These are phyloP conservation scores for Kwoniella sp. DNA, from an alignment of 768 basidiomycete genomes.

Conservation along the genomic window DNA sequence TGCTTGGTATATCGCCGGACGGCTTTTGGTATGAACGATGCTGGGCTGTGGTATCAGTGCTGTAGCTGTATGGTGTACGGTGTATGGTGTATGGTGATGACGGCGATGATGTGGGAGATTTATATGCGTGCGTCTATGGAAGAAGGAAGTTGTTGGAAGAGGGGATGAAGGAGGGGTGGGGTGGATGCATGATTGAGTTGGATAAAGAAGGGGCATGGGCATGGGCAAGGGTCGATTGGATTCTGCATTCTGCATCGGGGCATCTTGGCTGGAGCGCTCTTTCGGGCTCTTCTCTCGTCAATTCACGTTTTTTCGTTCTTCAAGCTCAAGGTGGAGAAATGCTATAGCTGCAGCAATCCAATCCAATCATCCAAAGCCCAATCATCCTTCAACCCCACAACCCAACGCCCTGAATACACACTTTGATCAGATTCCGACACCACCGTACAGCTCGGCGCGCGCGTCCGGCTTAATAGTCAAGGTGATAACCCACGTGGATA, in stretches of 20 bases:
- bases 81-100: slow-evolving; percentile 7
- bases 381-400: slow-evolving; percentile 1
- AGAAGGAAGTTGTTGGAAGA: neutral
- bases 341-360: neutral
- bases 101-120: neutral
- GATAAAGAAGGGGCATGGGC: neutral
- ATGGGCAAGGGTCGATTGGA: neutral
- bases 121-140: slow-evolving; percentile 12
- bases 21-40: neutral
- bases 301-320: slow-evolving; percentile 2
- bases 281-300: slow-evolving; percentile 1
- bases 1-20: neutral
- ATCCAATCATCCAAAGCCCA: neutral
- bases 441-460: neutral
- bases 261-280: neutral
- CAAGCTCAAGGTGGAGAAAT: neutral
- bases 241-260: neutral
- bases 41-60: neutral
- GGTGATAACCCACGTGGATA: neutral
- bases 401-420: slow-evolving; percentile 1
- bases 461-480: neutral
- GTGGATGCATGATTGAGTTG: slow-evolving; percentile 16
- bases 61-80: neutral
- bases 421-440: slow-evolving; percentile 1
- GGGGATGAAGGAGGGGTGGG: slow-evolving; percentile 1